phyloP scores from a whole-genome alignment of 768 basidiomycete species.

The Lentinula sp. region DNA sequence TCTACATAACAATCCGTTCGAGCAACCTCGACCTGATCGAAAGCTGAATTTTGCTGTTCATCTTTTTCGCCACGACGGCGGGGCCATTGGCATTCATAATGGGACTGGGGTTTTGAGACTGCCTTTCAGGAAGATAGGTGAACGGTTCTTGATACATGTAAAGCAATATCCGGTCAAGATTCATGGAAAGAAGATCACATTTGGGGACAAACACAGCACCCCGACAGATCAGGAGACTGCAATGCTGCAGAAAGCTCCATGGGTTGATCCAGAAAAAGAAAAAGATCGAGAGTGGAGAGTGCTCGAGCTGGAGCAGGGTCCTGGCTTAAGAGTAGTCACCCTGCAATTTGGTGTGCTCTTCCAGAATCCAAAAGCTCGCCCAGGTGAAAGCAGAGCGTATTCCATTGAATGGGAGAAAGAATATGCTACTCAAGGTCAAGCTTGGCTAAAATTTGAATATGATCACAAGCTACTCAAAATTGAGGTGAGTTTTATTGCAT shows the following conservation, averaged over 20 bases:
- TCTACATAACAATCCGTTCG: constrained; percentile 52
- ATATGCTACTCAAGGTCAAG: constrained; percentile 39
- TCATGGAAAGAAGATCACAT: constrained; percentile 34
- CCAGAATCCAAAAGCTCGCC: constrained; percentile 20
- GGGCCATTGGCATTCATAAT: constrained; percentile 43
- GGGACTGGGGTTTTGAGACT: constrained; percentile 41
- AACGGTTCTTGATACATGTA: constrained; percentile 39
- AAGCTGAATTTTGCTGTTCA: constrained; percentile 57
- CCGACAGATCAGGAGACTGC: constrained; percentile 15
- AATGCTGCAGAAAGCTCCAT: constrained; percentile 49
- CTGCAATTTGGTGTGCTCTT: constrained; percentile 67
- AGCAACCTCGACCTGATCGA: constrained; percentile 22
- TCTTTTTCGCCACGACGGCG: constrained; percentile 41
- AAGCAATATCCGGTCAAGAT: constrained; percentile 35
- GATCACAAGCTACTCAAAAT: constrained; percentile 63
- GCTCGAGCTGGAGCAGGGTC: constrained; percentile 26
- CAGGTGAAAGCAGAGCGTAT: constrained; percentile 32
- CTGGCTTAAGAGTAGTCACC: constrained; percentile 47
- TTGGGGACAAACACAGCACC: constrained; percentile 13
- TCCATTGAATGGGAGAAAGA: constrained; percentile 67
- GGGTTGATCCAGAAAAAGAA: constrained; percentile 47
- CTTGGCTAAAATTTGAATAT: constrained; percentile 58
- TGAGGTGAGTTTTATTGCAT: constrained; percentile 31
- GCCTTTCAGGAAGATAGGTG: constrained; percentile 30
- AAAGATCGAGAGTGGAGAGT: constrained; percentile 41